phyloP scores from a whole-genome alignment of 2,329 filamentous ascomycete genomes.

The Calonectria leucothoes region DNA sequence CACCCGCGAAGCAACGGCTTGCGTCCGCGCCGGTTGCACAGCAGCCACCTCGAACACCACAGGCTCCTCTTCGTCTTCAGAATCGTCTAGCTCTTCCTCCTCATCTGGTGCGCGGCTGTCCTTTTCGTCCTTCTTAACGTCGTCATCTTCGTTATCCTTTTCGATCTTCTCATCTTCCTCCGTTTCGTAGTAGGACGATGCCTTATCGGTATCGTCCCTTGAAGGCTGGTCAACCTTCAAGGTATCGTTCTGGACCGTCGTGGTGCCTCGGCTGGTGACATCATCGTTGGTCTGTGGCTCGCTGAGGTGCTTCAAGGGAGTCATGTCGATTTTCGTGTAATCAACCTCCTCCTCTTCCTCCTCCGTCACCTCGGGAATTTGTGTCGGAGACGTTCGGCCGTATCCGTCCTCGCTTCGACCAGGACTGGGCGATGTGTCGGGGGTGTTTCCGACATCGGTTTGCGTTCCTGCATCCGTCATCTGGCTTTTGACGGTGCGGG shows the following conservation, averaged over 20 bases:
- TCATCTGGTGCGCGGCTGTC: slow-evolving; percentile 53
- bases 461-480: slow-evolving; percentile 78
- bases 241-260: slow-evolving; percentile 32
- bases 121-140: slow-evolving; percentile 44
- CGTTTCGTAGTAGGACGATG: slow-evolving; percentile 37
- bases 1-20: slow-evolving; percentile 72
- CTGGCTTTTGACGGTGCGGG: slow-evolving; percentile 75
- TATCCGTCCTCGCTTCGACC: slow-evolving; percentile 65
- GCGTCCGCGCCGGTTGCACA: slow-evolving; percentile 64
- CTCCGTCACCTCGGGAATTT: slow-evolving; percentile 49
- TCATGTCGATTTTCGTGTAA: slow-evolving; percentile 69
- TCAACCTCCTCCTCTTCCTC: slow-evolving; percentile 70
- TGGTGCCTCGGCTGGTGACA: slow-evolving; percentile 37
- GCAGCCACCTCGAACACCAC: slow-evolving; percentile 77
- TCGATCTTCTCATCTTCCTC: slow-evolving; percentile 39
- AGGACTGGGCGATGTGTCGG: slow-evolving; percentile 66
- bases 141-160: slow-evolving; percentile 33
- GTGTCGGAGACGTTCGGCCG: slow-evolving; percentile 54
- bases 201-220: slow-evolving; percentile 39
- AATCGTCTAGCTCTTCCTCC: slow-evolving; percentile 61
- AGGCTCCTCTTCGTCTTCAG: slow-evolving; percentile 63
- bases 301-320: slow-evolving; percentile 59
- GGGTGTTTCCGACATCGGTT: slow-evolving; percentile 65
- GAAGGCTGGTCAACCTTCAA: slow-evolving; percentile 35
- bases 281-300: slow-evolving; percentile 37